A percentile compares a stretch with the other conserved stretches of the same genome.
These are phyloP conservation scores for Mollisia scopiformis DNA, from an alignment of 2,329 filamentous ascomycete species.

Conservation along the genomic window DNA sequence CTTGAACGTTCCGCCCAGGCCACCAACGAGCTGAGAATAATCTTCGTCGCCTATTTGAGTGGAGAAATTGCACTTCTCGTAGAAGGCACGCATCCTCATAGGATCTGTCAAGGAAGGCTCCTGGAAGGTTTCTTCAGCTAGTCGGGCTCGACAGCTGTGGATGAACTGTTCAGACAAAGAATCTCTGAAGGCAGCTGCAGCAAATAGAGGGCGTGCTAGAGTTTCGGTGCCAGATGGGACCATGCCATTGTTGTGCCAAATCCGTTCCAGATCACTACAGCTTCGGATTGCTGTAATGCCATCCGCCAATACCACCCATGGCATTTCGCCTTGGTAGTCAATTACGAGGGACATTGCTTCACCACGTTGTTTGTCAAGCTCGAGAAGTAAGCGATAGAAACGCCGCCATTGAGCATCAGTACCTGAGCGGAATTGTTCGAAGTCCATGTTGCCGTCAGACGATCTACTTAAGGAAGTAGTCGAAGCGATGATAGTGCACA, in stretches of 20 bases:
- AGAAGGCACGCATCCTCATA: constrained; percentile 78
- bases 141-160: constrained; percentile 66
- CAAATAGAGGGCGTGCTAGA: constrained; percentile 66
- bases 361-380: constrained; percentile 83
- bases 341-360: constrained; percentile 80
- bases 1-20: constrained; percentile 68
- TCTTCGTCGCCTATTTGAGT: constrained; percentile 83
- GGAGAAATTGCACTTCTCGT: constrained; percentile 77
- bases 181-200: constrained; percentile 71
- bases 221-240: constrained; percentile 54
- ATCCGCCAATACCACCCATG: constrained; percentile 86
- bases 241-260: constrained; percentile 66
- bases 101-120: constrained; percentile 70
- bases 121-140: constrained; percentile 75
- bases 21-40: constrained; percentile 68
- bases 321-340: constrained; percentile 70
- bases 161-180: constrained; percentile 71
- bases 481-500: constrained; percentile 72
- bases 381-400: constrained; percentile 83
- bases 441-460: constrained; percentile 69
- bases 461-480: constrained; percentile 67
- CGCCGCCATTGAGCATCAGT: constrained; percentile 86
- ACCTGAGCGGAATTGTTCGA: constrained; percentile 72
- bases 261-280: constrained; percentile 76
- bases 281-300: constrained; percentile 77